A percentile compares a stretch with the other conserved stretches of the same genome.
These are phyloP conservation scores for Solanum arcanum DNA, from an alignment of 257 asterid species.

Conservation along the genomic window DNA sequence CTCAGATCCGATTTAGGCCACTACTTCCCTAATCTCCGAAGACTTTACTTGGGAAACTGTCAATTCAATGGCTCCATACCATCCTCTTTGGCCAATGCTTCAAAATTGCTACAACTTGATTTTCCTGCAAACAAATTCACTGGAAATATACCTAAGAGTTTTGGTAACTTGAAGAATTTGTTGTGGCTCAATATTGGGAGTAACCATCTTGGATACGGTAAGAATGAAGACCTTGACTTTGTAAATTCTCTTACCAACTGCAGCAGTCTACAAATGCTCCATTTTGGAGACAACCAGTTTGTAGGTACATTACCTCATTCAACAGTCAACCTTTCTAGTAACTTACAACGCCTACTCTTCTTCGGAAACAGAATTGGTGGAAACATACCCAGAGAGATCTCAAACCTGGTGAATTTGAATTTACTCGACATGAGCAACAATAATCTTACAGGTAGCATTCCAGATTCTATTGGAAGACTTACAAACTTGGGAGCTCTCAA, in stretches of 20 bases:
- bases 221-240: conserved; percentile 20
- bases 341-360: conserved; percentile 18
- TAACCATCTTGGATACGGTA: conserved; percentile 23
- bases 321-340: conserved; percentile 21
- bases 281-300: conserved; percentile 17
- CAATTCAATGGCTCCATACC: conserved; percentile 30
- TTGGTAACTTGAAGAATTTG: conserved; percentile 17
- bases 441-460: conserved; percentile 22
- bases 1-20: conserved; percentile 25
- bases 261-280: conserved; percentile 15
- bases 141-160: conserved; percentile 20
- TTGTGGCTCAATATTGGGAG: conserved; percentile 5
- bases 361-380: conserved; percentile 17
- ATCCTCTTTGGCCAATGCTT: conserved; percentile 28
- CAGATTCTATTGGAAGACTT: conserved; percentile 32
- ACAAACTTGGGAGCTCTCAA: conserved; percentile 12
- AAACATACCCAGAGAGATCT: conserved; percentile 25
- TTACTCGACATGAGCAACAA: conserved; percentile 12
- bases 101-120: conserved; percentile 22
- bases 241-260: conserved; percentile 30
- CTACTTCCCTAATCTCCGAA: conserved; percentile 19
- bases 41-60: conserved; percentile 18
- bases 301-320: conserved; percentile 26
- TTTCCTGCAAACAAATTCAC: conserved; percentile 21
- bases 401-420: conserved; percentile 21